Evolutionary conservation across 495 filamentous ascomycete genomes (phyloP), one percentile per base, ranked within the genome.

Genomic region (Penicillium canariense): DNA sequence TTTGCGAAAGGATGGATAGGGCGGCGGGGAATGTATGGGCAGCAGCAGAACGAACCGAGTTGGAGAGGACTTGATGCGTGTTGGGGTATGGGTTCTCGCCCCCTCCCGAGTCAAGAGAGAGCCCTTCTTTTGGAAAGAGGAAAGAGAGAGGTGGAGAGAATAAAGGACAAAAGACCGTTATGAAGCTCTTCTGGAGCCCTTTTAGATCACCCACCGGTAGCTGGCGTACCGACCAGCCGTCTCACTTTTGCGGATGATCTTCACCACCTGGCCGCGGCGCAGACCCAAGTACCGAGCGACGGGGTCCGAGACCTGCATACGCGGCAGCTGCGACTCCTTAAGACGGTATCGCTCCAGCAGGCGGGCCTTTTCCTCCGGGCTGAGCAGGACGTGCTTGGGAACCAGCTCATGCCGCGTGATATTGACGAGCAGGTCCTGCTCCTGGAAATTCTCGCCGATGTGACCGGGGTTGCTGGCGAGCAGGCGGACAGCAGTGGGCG

Each of bases 391-490:
- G 67, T 98, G 94, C 66, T 89, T 93, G 26, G 94, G 94, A 15
- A 98, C 94, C 14, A 98, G 83, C 73, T 97, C 91, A 75, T 98
- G 94, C 66, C 91, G 90, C 22, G 93, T 97, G 71, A 98, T 98
- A 73, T 98, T 98, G 66, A 97, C 91, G 40, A 98, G 80, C 63
- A 98, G 73, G 73, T 98, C 92, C 73, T 91, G 86, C 75, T 98
- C 95, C 54, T 91, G 79, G 80, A 97, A 98, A 61, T 88, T 87
- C 78, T 98, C 94, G 63, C 96, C 88, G 62, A 88, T 83, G 34
- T 71, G 88, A 82, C 63, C 59, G 80, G 87, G 85, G 58, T 96
- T 84, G 61, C 90, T 83, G 71, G 89, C 93, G 64, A 95, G 81
- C 39, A 77, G 68, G 50, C 76, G 74, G 27, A 79, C 67, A 34